Evolutionary conservation across 768 basidiomycete genomes (phyloP).

Genomic region (Hypholoma sublateritium): DNA sequence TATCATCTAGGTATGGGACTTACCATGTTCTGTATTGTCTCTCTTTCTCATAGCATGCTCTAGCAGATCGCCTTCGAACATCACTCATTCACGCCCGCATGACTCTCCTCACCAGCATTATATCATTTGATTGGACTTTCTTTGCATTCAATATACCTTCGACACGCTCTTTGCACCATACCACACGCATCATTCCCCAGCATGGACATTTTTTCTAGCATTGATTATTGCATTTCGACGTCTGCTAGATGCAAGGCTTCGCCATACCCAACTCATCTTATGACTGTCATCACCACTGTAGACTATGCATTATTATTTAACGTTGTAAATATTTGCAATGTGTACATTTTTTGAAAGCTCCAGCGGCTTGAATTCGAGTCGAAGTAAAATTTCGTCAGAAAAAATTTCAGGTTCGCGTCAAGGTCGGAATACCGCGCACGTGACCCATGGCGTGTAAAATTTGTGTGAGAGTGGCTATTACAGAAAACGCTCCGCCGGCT

Average conservation of each 20-base stretch:
- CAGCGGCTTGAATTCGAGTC: neutral
- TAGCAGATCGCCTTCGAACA: too few relatives aligned
- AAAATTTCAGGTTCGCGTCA: neutral
- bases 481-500: neutral
- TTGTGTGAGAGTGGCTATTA: neutral
- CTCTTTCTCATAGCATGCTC: neutral
- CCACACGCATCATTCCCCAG: neutral
- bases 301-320: neutral
- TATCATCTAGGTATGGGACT: neutral
- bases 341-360: neutral
- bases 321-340: neutral
- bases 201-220: neutral
- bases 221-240: neutral
- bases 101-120: too few relatives aligned
- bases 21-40: neutral
- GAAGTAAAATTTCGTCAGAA: neutral
- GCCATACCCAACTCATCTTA: neutral
- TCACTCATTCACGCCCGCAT: too few relatives aligned
- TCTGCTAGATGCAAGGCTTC: slow-evolving; percentile 8
- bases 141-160: neutral
- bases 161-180: neutral
- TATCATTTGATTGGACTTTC: too few relatives aligned
- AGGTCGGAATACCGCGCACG: neutral
- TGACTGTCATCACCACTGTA: neutral
- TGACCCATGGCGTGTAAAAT: neutral